Evolutionary conservation across 805 yeast species (phyloP), one percentile per base, ranked within the genome.

Genomic region (Myxozyma udenii): DNA sequence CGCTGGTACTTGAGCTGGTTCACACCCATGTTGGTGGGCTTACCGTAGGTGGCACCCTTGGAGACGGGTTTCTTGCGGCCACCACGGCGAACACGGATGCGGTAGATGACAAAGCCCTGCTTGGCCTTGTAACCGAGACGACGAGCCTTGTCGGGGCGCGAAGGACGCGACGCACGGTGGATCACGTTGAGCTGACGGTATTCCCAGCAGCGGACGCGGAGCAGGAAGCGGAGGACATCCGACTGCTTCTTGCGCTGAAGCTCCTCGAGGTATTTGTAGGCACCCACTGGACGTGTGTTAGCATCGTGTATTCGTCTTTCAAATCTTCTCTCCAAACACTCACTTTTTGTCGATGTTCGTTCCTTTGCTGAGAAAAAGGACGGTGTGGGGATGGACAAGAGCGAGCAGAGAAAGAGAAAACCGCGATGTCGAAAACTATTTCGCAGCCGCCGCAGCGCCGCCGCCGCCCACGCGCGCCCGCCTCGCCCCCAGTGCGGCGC

Each of bases 11-110:
- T 93, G 81, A 93, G 87, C 78, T 93, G 97, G 83, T 83, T 83
- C 68, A 93, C 93, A 87, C 98, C 98, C 81, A 88, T 95, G 95
- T 93, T 93, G 82, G 98, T 93, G 85, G 98, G 98, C 87, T 93
- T 93, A 87, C 61, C 61, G 85, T 93, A 91, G 75, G 98, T 93
- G 73, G 97, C 98, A 87, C 98, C 98, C 93, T 93, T 93, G 81
- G 95, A 89, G 71, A 85, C 97, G 71, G 97, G 97, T 81, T 96
- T 88, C 96, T 93, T 93, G 87, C 98, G 90, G 83, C 91, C 91
- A 83, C 98, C 98, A 80, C 98, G 87, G 81, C 98, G 88, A 71
- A 93, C 98, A 80, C 98, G 88, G 78, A 91, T 79, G 78, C 98
- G 85, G 96, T 79, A 93, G 84, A 93, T 82, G 66, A 87, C 96